phyloP scores from a whole-genome alignment of 495 filamentous ascomycete genomes.

The Tuber melanosporum region DNA sequence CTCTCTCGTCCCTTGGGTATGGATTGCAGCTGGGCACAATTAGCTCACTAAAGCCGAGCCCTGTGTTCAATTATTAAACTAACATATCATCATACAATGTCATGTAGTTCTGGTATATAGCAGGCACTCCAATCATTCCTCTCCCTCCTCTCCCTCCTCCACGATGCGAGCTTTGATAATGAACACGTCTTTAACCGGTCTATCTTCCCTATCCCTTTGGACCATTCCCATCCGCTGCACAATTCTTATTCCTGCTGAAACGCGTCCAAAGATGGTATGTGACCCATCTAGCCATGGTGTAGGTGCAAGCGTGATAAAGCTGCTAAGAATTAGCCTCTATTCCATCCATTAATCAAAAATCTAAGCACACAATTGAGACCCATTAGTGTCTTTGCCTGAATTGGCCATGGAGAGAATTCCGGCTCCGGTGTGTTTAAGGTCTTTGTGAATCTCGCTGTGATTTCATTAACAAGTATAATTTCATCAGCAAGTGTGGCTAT shows the following conservation, averaged over 20 bases:
- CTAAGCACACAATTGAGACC: conserved; percentile 55
- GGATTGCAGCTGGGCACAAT: background rate
- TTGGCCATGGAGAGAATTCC: conserved; percentile 96
- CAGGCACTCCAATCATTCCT: conserved; percentile 12
- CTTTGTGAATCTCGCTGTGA: conserved; percentile 60
- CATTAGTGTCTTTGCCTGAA: conserved; percentile 87
- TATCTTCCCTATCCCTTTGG: conserved; percentile 73
- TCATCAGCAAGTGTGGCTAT: background rate
- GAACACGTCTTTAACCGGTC: conserved; percentile 74
- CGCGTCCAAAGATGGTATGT: conserved; percentile 93
- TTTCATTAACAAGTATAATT: conserved; percentile 1
- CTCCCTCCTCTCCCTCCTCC: conserved; percentile 52
- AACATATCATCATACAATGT: background rate
- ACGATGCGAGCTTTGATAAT: conserved; percentile 66
- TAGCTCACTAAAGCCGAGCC: background rate
- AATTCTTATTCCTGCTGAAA: conserved; percentile 74
- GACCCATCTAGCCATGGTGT: conserved; percentile 97
- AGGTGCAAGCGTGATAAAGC: conserved; percentile 86
- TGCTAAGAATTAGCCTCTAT: conserved; percentile 44
- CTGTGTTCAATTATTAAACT: background rate
- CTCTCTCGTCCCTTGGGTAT: background rate
- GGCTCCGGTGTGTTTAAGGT: conserved; percentile 87
- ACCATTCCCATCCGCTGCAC: conserved; percentile 88
- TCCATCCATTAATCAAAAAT: background rate
- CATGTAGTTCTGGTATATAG: background rate